Evolutionary conservation across 148 eudicot species (phyloP), one percentile per base, ranked within the genome.

Genomic region (Vaccinium corymbosum): DNA sequence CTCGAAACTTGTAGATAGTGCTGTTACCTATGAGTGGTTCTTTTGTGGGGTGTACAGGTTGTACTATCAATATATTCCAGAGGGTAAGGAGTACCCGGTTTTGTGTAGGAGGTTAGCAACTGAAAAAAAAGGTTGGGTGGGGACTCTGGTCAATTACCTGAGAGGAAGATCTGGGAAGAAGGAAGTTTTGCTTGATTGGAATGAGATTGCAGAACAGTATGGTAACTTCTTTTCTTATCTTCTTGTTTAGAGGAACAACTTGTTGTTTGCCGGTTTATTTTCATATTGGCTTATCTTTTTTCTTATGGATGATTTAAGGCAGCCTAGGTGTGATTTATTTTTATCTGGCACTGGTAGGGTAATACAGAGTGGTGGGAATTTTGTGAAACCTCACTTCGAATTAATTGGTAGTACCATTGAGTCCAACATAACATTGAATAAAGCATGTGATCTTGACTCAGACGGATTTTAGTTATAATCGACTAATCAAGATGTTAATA

Each of bases 171-270:
- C 81, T 78, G 85, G 76, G 53, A 86, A 29, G 84, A 96, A 91
- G 84, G 94, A 93, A 88, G 84, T 93, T 48, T 89, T 97, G 89
- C 96, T 97, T 12, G 98, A 97, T 82, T 97, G 99, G 99, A 97
- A 97, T 91, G 93, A 92, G 86, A 92, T 97, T 84, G 96, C 93
- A 13, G 88, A 90, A 88, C 88, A 89, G 87, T 82, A 95, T 88
- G 99, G 99, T 92, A 51, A 85, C 84, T 79, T 35, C 25, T 78
- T 59, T 78, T 83, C 20, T 75, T 52, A 11, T 4, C 61, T 79
- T 35, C 17, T 80, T 70, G 56, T 84, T 68, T 72, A 19, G 27
- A 71, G 12, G 22, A 51, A 32, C 25, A 7, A 73, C 53, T 35
- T 53, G 42, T 74, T 82, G 59, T 71, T 70, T 72, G 50, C 7